phyloP scores from a whole-genome alignment of 139 green algal genomes.

The Nannochloris sp. region DNA sequence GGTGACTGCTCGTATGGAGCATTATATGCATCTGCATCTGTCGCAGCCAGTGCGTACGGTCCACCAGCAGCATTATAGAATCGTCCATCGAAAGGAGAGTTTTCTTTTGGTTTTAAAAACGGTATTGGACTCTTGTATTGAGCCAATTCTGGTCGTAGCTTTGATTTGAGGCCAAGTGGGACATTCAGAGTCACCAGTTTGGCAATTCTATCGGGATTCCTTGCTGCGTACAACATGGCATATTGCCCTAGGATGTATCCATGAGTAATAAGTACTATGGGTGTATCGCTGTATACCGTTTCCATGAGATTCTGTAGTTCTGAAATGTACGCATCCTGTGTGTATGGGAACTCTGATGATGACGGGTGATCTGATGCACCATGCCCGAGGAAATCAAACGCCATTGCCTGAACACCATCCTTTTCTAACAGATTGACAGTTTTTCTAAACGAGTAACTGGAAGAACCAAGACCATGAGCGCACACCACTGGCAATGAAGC shows the following conservation, averaged over 20 bases:
- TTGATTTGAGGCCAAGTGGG: conserved; percentile 41
- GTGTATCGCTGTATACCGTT: conserved; percentile 29
- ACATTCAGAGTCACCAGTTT: conserved; percentile 69
- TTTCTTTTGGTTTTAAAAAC: conserved; percentile 51
- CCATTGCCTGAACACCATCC: conserved; percentile 43
- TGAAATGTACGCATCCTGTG: conserved; percentile 35
- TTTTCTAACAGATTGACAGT: conserved; percentile 42
- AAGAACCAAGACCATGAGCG: conserved; percentile 57
- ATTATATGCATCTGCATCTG: conserved; percentile 18
- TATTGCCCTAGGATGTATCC: conserved; percentile 66
- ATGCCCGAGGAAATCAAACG: conserved; percentile 65
- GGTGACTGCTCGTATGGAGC: conserved; percentile 32
- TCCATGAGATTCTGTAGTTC: conserved; percentile 39
- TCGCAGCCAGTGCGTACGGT: conserved; percentile 44
- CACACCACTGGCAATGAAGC: conserved; percentile 45
- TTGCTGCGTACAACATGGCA: conserved; percentile 50
- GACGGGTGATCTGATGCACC: conserved; percentile 45
- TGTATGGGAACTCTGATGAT: conserved; percentile 38
- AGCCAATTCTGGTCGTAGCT: conserved; percentile 64
- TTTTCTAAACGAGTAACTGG: conserved; percentile 51
- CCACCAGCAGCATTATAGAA: conserved; percentile 45
- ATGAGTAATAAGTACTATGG: conserved; percentile 36
- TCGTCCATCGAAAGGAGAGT: conserved; percentile 4
- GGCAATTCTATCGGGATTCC: conserved; percentile 37
- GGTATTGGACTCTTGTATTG: conserved; percentile 61